Base-by-base conservation (phyloP, 495 filamentous ascomycete species). In the Penicillium roqueforti region DNA sequence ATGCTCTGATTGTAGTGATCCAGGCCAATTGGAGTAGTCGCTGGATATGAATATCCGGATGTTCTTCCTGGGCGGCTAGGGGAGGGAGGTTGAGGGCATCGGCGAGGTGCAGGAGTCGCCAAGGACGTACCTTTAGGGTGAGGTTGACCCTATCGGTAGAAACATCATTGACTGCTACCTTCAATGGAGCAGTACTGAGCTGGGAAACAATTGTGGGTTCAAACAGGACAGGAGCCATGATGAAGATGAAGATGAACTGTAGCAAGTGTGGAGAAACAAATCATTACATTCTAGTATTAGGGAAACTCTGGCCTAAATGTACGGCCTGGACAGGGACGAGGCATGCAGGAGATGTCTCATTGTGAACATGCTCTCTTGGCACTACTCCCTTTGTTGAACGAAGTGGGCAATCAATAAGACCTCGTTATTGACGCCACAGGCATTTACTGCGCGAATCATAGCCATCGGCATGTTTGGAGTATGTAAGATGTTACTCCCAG, bases 21-120 rank as follows among this genome's bases (percentile, higher is more conserved):
- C 60, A 63, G 23, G 57, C 54, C 28, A 59, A 44, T 6, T 63
- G 60, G 1, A 63, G 18, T 3, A 63, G 18, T 13, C 57, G 41
- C 31, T 63, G 60, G 26, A 63, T 31, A 14, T 60, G 57, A 13
- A 60, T 52, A 38, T 63, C 60, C 9, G 47, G 28, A 42, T 51
- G 23, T n/a, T 60, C 57, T 1, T 41, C 25, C 4, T 37, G 28
- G n/a, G 47, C 32, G 1, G 19, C 14, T 2, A 51, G 8, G 16
- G 50, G 31, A 14, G 51, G 51, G n/a, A n/a, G n/a, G 20, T 49
- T 20, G 8, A 63, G 19, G 10, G 41, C 16, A 23, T 63, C 51
- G 19, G 52, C 22, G n/a, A 63, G 54, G 2, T 42, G 29, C 2
- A 60, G 47, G 10, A 63, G 54, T 2, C 6, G 31, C 32, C 37